Evolutionary conservation across 108 stramenopile species (phyloP).

Genomic region (Thalassiosira profunda): DNA sequence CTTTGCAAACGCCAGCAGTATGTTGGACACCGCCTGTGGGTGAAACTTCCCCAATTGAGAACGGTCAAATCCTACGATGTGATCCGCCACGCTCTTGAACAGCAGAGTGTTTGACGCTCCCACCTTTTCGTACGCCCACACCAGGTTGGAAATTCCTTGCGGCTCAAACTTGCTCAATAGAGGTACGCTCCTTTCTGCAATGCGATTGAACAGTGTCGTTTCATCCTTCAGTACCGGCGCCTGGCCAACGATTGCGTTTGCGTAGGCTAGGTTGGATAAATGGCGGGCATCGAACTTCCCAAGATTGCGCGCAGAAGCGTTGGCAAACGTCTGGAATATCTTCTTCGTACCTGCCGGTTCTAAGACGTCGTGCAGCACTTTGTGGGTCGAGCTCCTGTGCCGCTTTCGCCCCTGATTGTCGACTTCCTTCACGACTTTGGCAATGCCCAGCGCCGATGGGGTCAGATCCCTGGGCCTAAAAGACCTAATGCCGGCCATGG

Average conservation of each 20-base stretch:
- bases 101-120: too few relatives aligned
- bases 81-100: too few relatives aligned
- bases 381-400: background rate
- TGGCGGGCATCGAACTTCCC: background rate
- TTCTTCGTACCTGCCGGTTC: background rate
- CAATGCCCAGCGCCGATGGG: background rate
- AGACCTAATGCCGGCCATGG: background rate
- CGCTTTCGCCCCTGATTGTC: background rate
- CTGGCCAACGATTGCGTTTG: background rate
- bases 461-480: conserved; percentile 3
- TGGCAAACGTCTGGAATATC: background rate
- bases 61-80: too few relatives aligned
- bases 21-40: too few relatives aligned
- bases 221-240: background rate
- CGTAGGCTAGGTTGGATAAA: background rate
- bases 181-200: background rate
- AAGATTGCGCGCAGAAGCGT: background rate
- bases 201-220: background rate
- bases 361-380: background rate
- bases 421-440: background rate
- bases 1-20: too few relatives aligned
- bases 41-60: too few relatives aligned
- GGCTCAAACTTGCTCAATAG: too few relatives aligned
- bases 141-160: too few relatives aligned
- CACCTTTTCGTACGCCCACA: too few relatives aligned